These are phyloP conservation scores for Protomyces macrosporus DNA, from an alignment of 1,139 yeast species.

Conservation along the genomic window DNA sequence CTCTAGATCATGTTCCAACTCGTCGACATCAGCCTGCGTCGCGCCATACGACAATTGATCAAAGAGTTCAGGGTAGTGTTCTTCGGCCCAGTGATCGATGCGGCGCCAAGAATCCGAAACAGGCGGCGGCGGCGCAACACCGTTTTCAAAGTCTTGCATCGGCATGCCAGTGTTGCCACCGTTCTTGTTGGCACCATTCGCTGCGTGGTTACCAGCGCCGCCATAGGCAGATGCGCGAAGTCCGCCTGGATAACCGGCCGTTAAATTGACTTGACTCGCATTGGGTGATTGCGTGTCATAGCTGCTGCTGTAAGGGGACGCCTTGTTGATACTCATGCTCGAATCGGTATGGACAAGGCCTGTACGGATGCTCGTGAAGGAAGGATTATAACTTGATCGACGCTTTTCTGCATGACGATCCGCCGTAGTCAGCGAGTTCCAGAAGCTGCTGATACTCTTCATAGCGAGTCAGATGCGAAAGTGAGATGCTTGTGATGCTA, in stretches of 20 bases:
- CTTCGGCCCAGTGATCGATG: conserved; percentile 67
- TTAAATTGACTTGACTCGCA: conserved; percentile 11
- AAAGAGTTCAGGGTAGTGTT: conserved; percentile 71
- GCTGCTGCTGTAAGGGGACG: conserved; percentile 1
- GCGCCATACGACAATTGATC: conserved; percentile 68
- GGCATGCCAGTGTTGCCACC: conserved; percentile 38
- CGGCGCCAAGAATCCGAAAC: conserved; percentile 68
- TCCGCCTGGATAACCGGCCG: conserved; percentile 1
- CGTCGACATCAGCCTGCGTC: conserved; percentile 69
- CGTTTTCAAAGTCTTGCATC: conserved; percentile 46
- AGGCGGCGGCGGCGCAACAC: conserved; percentile 66
- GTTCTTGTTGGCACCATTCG: background rate
- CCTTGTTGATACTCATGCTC: conserved; percentile 7
- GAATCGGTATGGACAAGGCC: conserved; percentile 12
- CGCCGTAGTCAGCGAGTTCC: conserved; percentile 20
- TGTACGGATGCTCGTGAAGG: conserved; percentile 23
- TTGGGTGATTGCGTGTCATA: conserved; percentile 7
- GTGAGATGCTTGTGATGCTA: background rate
- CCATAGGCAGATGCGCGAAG: background rate
- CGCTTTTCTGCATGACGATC: conserved; percentile 24
- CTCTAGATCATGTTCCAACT: conserved; percentile 66
- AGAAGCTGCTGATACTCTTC: background rate
- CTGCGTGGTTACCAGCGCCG: conserved; percentile 1
- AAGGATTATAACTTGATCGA: conserved; percentile 11
- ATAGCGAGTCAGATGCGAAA: background rate